Base-by-base conservation (phyloP, 371 early-diverging fungal genomes). In the Capillidium rhysosporum region DNA sequence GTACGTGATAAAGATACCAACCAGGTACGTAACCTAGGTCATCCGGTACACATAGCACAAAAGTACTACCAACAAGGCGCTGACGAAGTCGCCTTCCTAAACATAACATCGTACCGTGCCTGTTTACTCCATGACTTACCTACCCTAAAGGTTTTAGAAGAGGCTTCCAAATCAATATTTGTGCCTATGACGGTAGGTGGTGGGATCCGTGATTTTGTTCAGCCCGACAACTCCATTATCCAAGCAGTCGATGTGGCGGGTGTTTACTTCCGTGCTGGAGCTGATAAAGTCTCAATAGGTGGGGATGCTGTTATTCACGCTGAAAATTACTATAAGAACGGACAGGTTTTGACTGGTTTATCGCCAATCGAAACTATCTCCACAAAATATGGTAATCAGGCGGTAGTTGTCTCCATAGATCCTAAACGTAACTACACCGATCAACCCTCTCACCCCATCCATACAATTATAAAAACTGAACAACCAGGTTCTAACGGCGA, bases 151-250 rank as follows among this genome's bases (percentile, higher is more conserved):
- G 89, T 97, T 8, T 67, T 97, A 34, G 68, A 74, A 44, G 75
- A 76, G 38, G 77, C 95, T 0, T 87, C 88, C n/a, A 81, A 87
- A 61, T 73, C 79, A 0, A 86, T 95, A 23, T 97, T 97, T 71
- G 96, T 95, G 5, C 98, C 98, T 9, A 71, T 97, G 64, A 94
- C 95, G 2, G 89, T 97, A 59, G 98, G 98, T 56, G 98, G 98
- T 41, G 98, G 98, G 40, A 94, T 97, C 64, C 82, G 94, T 52
- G 89, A 92, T 59, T 68, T 92, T 14, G n/a, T n/a, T n/a, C 71
- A 65, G 16, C 88, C 93, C 46, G 80, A 81, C 57, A 83, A 84
- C 30, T 75, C 76, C 16, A 57, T 76, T 23, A 78, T 85, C 56
- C 72, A 91, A 1, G 94, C 98, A 0, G 74, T 92, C 26, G 80